Percentiles rank a stretch among this genome's conserved stretches.
These are phyloP conservation scores for Asterionellopsis glacialis DNA, from an alignment of 108 stramenopile species.

Conservation along the genomic window DNA sequence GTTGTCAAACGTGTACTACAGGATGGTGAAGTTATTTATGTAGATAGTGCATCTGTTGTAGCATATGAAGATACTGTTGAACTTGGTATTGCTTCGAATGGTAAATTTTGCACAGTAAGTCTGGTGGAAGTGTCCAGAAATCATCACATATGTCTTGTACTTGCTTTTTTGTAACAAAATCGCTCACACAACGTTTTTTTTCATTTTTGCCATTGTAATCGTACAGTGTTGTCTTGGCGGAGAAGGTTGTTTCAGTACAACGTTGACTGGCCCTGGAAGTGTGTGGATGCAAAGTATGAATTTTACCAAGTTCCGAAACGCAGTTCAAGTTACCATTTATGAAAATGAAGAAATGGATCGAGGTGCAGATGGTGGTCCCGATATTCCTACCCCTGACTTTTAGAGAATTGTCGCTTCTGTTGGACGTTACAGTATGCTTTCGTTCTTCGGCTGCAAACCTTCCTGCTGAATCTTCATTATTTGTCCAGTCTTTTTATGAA, in stretches of 20 bases:
- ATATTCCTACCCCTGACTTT: no score
- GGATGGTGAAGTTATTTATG: slow-evolving; percentile 57
- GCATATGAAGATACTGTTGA: slow-evolving; percentile 54
- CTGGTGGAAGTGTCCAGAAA: no score
- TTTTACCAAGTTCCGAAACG: slow-evolving; percentile 22
- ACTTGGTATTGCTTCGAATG: slow-evolving; percentile 56
- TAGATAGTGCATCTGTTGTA: slow-evolving; percentile 63
- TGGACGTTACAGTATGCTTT: no score
- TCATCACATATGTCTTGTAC: no score
- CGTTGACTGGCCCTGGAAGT: slow-evolving; percentile 76
- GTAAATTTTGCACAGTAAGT: slow-evolving; percentile 50
- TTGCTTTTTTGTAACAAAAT: no score
- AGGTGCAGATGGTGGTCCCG: background rate
- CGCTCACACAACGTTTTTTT: no score
- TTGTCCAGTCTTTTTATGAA: no score
- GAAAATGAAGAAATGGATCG: slow-evolving; percentile 7
- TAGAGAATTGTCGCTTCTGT: no score
- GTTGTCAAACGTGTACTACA: slow-evolving; percentile 55
- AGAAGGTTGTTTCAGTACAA: slow-evolving; percentile 83
- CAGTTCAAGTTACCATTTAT: slow-evolving; percentile 15
- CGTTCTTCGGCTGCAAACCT: no score
- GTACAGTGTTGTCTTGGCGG: slow-evolving; percentile 65
- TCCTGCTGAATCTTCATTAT: no score
- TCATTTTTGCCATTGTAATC: no score
- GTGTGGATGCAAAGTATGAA: slow-evolving; percentile 62